These are phyloP conservation scores for Amoebophrya sp. DNA, from an alignment of 169 alveolate species.

Conservation along the genomic window DNA sequence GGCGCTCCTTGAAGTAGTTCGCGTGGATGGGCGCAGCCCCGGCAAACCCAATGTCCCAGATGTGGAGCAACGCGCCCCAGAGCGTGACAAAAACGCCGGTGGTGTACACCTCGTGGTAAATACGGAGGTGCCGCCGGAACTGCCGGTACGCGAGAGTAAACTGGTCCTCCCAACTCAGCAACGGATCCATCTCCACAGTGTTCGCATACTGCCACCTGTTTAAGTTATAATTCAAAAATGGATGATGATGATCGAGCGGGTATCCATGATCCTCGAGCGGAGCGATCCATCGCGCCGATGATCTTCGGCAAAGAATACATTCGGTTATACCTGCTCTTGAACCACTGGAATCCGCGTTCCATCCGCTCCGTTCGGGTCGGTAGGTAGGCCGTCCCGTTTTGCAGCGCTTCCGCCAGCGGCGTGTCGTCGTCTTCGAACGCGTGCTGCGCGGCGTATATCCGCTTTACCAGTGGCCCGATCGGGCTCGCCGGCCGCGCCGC, in stretches of 20 bases:
- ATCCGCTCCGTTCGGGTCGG: neutral
- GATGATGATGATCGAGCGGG: no score
- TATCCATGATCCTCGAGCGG: no score
- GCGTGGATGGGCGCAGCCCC: neutral
- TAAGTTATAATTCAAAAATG: no score
- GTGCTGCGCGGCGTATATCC: neutral
- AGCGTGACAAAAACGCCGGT: neutral
- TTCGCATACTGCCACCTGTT: neutral
- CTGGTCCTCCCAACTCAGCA: neutral
- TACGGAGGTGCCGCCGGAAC: neutral
- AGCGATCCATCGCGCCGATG: no score
- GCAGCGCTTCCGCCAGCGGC: neutral
- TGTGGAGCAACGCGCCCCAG: neutral
- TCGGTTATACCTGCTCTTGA: no score
- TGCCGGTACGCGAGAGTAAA: neutral
- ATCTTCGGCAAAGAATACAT: no score
- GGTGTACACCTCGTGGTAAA: neutral
- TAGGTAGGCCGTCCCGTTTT: neutral
- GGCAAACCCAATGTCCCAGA: neutral
- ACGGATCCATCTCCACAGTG: neutral
- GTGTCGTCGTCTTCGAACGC: neutral
- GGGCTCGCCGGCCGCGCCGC: neutral
- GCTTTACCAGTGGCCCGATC: neutral
- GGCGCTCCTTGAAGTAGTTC: neutral
- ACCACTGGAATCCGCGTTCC: neutral